Conservation (phyloP, 2,329 filamentous ascomycete species). For the Pyrenophora tritici-repentis region DNA sequence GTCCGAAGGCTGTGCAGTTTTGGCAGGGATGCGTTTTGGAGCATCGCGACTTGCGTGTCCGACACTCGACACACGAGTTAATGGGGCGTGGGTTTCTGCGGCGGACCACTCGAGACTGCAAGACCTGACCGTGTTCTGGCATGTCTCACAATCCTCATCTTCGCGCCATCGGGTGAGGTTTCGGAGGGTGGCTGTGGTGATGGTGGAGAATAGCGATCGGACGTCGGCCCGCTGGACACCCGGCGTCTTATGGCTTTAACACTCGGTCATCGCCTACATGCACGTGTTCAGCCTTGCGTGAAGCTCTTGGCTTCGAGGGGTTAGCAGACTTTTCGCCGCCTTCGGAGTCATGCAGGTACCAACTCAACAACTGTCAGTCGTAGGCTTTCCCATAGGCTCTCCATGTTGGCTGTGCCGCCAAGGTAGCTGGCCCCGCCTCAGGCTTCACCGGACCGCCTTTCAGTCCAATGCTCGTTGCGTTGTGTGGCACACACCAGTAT, state of each 20-base stretch:
- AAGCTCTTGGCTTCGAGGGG: constrained; percentile 11
- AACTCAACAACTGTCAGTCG: constrained; percentile 6
- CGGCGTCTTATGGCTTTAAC: constrained; percentile 11
- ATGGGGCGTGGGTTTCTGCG: constrained; percentile 47
- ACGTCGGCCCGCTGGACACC: constrained; percentile 26
- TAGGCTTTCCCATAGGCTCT: neutral
- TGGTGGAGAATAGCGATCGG: constrained; percentile 21
- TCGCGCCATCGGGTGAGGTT: constrained; percentile 35
- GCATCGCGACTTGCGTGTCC: constrained; percentile 46
- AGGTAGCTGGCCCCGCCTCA: too few species aligned
- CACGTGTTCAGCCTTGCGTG: constrained; percentile 27
- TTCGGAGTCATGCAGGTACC: constrained; percentile 32
- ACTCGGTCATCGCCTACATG: neutral
- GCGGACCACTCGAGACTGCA: constrained; percentile 47
- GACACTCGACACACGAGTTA: constrained; percentile 48
- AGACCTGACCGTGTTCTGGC: constrained; percentile 44
- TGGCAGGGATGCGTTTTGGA: constrained; percentile 49
- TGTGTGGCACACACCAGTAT: too few species aligned
- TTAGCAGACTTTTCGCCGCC: constrained; percentile 24
- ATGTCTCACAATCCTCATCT: constrained; percentile 41
- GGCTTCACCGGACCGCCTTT: too few species aligned
- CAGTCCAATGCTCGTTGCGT: too few species aligned
- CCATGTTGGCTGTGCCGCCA: too few species aligned
- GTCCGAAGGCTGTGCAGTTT: constrained; percentile 47
- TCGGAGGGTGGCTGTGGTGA: constrained; percentile 20